Base-by-base conservation (phyloP, 1,284 basidiomycete species). In the Schizopora paradoxa region DNA sequence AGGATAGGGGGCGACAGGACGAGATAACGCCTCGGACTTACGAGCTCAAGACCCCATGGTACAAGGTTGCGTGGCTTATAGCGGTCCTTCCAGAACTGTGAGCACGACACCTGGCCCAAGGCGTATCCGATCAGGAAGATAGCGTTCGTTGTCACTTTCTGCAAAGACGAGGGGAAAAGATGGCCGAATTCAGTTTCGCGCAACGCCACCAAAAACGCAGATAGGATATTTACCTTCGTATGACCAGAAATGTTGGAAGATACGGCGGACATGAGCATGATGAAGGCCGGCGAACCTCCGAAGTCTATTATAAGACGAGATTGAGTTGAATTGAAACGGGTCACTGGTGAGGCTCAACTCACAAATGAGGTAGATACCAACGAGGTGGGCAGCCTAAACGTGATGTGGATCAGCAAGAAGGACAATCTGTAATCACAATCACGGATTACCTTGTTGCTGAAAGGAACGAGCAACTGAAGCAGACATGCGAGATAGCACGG, bases 401-500 rank as follows among this genome's bases (percentile, higher is more conserved):
- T 50, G 31, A 43, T 50, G 6, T 28, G 19, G n/a, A 42, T 14
- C 2, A 44, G 43, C n/a, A 39, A 26, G 32, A 39, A 43, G 11
- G n/a, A n/a, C n/a, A n/a, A n/a, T n/a, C n/a, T n/a, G n/a, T n/a
- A n/a, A n/a, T n/a, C n/a, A n/a, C n/a, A n/a, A n/a, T n/a, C n/a
- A n/a, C n/a, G n/a, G n/a, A n/a, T n/a, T n/a, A n/a, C n/a, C n/a
- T n/a, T n/a, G n/a, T n/a, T n/a, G n/a, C n/a, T 56, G 34, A 65
- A 35, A 29, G 54, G 52, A 7, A 64, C 54, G 14, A 60, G 56
- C 10, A 64, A 54, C 14, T 60, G 56, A 8, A 65, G 39, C 29
- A 65, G 50, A 13, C 54, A 53, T 2, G 54, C 53, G n/a, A 62
- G 43, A 50, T 66, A 57, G 8, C 56, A 54, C 2, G 63, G 54